A percentile compares a stretch with the other conserved stretches of the same genome.
These are phyloP conservation scores for Beauveria brongniartii DNA, from an alignment of 2,329 filamentous ascomycete species.

Conservation along the genomic window DNA sequence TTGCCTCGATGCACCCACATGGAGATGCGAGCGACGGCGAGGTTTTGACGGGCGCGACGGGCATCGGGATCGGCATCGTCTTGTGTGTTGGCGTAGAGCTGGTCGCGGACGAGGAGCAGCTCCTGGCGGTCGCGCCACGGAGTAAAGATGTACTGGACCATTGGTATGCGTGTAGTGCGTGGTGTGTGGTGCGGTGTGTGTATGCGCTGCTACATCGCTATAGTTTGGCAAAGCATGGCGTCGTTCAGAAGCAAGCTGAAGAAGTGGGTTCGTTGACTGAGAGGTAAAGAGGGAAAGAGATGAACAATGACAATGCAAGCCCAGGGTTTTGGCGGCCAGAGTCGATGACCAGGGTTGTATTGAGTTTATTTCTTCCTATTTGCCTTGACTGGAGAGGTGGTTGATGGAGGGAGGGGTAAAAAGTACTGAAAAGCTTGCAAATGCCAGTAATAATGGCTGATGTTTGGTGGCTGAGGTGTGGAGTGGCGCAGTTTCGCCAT, in stretches of 20 bases:
- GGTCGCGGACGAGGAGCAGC: slow-evolving; percentile 55
- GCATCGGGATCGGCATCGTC: slow-evolving; percentile 13
- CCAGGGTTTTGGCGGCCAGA: too few relatives aligned
- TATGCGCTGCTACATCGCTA: slow-evolving; percentile 2
- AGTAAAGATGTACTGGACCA: slow-evolving; percentile 66
- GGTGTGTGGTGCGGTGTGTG: neutral
- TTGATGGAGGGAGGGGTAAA: neutral
- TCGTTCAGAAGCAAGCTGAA: neutral
- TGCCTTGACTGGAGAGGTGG: neutral
- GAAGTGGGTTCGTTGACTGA: neutral
- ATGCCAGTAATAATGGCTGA: neutral
- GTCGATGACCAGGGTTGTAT: neutral
- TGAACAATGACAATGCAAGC: neutral
- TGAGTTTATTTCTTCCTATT: neutral
- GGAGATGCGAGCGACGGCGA: slow-evolving; percentile 49
- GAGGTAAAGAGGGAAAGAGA: neutral
- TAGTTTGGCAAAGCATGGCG: neutral
- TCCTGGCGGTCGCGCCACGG: slow-evolving; percentile 62
- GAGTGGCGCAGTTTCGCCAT: too few relatives aligned
- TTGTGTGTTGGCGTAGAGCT: slow-evolving; percentile 45
- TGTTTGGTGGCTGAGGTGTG: too few relatives aligned
- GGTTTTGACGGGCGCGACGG: slow-evolving; percentile 23
- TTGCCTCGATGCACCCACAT: slow-evolving; percentile 66
- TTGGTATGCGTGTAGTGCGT: slow-evolving; percentile 21
- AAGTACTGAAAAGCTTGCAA: neutral